These are phyloP conservation scores for Paraphaeosphaeria sporulosa DNA, from an alignment of 2,329 filamentous ascomycete species.

Conservation along the genomic window DNA sequence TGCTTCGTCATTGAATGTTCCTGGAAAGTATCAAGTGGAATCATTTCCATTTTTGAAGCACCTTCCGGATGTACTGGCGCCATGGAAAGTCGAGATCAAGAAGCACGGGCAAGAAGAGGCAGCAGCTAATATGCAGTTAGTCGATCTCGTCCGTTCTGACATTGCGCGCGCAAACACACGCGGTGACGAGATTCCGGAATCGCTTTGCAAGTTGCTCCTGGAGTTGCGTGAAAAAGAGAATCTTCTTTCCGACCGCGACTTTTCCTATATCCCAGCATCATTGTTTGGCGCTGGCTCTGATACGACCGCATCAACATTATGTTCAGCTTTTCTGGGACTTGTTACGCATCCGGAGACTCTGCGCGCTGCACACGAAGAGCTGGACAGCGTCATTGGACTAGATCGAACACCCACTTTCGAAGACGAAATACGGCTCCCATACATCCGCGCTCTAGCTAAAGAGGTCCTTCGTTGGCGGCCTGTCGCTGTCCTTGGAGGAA, in stretches of 20 bases:
- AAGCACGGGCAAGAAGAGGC: slow-evolving; percentile 49
- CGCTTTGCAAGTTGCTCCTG: slow-evolving; percentile 55
- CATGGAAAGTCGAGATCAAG: slow-evolving; percentile 58
- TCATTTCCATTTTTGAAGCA: slow-evolving; percentile 55
- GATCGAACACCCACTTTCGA: slow-evolving; percentile 44
- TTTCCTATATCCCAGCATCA: slow-evolving; percentile 54
- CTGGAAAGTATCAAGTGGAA: slow-evolving; percentile 56
- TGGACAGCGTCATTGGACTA: slow-evolving; percentile 46
- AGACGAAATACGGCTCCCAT: slow-evolving; percentile 48
- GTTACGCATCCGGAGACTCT: slow-evolving; percentile 56
- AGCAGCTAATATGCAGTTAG: slow-evolving; percentile 52
- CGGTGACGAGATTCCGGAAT: slow-evolving; percentile 49
- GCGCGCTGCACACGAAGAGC: slow-evolving; percentile 52
- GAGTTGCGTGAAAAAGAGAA: slow-evolving; percentile 51
- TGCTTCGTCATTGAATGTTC: slow-evolving; percentile 57
- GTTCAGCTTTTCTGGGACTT: slow-evolving; percentile 59
- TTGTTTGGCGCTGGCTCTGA: slow-evolving; percentile 61
- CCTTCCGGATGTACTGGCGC: slow-evolving; percentile 54
- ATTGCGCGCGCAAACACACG: slow-evolving; percentile 46
- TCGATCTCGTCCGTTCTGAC: slow-evolving; percentile 52
- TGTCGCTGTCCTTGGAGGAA: slow-evolving; percentile 53
- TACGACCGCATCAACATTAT: slow-evolving; percentile 59
- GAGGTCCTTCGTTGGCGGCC: slow-evolving; percentile 47
- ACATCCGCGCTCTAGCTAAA: slow-evolving; percentile 50
- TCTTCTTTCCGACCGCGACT: slow-evolving; percentile 52